Conservation (phyloP, 75 land plant genomes). For the Cryptomeria japonica region DNA sequence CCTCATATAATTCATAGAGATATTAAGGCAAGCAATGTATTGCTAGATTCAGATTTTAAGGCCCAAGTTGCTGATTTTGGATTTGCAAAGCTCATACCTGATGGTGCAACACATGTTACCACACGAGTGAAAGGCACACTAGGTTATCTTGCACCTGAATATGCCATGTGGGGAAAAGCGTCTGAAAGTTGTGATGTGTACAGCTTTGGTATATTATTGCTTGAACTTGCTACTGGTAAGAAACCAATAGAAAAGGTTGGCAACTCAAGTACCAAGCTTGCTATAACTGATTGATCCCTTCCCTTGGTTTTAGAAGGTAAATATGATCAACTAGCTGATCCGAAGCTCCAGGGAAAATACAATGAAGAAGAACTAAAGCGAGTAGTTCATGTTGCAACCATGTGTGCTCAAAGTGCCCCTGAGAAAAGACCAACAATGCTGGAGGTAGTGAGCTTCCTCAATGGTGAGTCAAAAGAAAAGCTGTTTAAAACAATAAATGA, state of each 20-base stretch:
- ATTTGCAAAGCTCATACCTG: conserved; percentile 88
- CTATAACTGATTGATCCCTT: conserved; percentile 66
- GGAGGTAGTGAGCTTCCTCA: conserved; percentile 70
- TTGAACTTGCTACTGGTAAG: conserved; percentile 68
- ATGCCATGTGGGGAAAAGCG: conserved; percentile 84
- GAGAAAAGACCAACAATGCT: conserved; percentile 80
- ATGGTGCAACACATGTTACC: conserved; percentile 76
- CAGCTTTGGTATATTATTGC: conserved; percentile 82
- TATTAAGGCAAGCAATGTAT: conserved; percentile 87
- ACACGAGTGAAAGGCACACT: conserved; percentile 87
- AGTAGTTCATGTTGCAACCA: conserved; percentile 50
- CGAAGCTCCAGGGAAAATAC: conserved; percentile 53
- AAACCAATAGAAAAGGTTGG: conserved; percentile 69
- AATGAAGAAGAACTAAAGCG: conserved; percentile 46
- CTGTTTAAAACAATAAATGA: conserved; percentile 11
- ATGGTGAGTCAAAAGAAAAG: conserved; percentile 48
- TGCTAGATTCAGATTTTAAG: conserved; percentile 69
- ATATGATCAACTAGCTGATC: conserved; percentile 68
- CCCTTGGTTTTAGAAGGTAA: conserved; percentile 49
- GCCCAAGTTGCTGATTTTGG: conserved; percentile 91
- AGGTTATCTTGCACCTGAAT: conserved; percentile 90
- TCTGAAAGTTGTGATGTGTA: conserved; percentile 89
- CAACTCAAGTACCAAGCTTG: conserved; percentile 26
- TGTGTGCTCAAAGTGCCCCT: conserved; percentile 61
- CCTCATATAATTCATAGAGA: conserved; percentile 90